Base-by-base conservation (phyloP, 176 grass and related monocot species). In the Musa itinerans region DNA sequence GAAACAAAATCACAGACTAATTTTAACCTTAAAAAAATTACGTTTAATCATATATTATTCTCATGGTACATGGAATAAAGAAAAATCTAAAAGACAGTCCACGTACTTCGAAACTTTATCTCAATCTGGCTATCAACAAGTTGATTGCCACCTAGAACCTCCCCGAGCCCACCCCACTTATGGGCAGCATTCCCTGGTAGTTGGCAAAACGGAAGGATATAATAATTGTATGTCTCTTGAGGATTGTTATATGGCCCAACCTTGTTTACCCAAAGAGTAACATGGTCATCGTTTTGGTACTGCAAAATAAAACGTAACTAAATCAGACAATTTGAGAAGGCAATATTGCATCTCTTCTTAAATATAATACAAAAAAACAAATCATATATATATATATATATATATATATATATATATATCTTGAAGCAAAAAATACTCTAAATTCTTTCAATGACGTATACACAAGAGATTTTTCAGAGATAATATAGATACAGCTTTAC, bases 221-320 rank as follows among this genome's bases (percentile, higher is more conserved):
- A 99, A 66, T 99, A 99, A 80, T 99, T 99, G 85, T 99, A 99
- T 20, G 95, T 99, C 56, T 99, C 95, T 80, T 99, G 95, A 34
- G 95, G 95, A 67, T 99, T 99, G 82, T 99, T 99, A 78, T 99
- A 99, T 2, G 95, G 95, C 27, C 95, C 95, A 70, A 99, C 95
- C 83, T 99, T 99, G 88, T 99, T 99, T 83, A 99, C 95, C 95
- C 95, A 99, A 15, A 99, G 91, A 68, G 82, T 94, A 51, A 99
- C 86, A 0, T 80, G 70, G 68, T 94, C 91, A 75, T 84, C 86
- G 76, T 82, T 61, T 89, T 89, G 82, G 80, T 99, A 99, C 95
- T 99, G 88, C 78, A 89, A 15, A 83, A 1, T 24, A 76, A 68
- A 21, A 69, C 48, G 9, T 66, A 13, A 76, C 13, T 23, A 67